Percentiles rank a stretch among this genome's conserved stretches.
Evolutionary conservation across 2,329 filamentous ascomycete genomes (phyloP).

Genomic region (Colletotrichum brevisporum): DNA sequence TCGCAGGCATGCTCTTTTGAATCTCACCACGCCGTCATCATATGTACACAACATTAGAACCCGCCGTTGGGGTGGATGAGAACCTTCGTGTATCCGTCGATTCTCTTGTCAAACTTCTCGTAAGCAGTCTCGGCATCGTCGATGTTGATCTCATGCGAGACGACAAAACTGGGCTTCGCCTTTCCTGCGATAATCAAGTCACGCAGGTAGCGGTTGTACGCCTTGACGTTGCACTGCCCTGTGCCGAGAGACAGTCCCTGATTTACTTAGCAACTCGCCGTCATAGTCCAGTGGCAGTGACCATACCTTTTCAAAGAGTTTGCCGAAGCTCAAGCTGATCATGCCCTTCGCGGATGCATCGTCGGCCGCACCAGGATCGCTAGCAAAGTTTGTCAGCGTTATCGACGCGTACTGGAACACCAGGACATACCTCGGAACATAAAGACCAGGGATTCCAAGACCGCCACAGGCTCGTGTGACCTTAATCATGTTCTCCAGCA

Average conservation of each 20-base stretch:
- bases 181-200: conserved; percentile 75
- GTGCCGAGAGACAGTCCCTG: conserved; percentile 72
- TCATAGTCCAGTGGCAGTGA: not conserved
- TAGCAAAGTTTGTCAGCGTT: conserved; percentile 48
- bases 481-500: conserved; percentile 74
- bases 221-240: conserved; percentile 78
- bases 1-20: not conserved
- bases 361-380: conserved; percentile 74
- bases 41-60: conserved; percentile 10
- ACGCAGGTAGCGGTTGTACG: conserved; percentile 76
- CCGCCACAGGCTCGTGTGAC: conserved; percentile 74
- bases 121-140: conserved; percentile 74
- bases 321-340: conserved; percentile 75
- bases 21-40: not conserved
- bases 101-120: conserved; percentile 75
- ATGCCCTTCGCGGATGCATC: conserved; percentile 72
- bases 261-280: not conserved
- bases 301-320: conserved; percentile 76
- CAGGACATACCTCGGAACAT: conserved; percentile 52
- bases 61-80: conserved; percentile 76
- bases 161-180: conserved; percentile 77
- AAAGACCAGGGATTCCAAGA: conserved; percentile 71
- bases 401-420: not conserved
- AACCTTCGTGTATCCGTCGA: conserved; percentile 78
- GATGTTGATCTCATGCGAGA: conserved; percentile 74